These are phyloP conservation scores for Hypoxylon trugodes DNA, from an alignment of 495 filamentous ascomycete species.

Conservation along the genomic window DNA sequence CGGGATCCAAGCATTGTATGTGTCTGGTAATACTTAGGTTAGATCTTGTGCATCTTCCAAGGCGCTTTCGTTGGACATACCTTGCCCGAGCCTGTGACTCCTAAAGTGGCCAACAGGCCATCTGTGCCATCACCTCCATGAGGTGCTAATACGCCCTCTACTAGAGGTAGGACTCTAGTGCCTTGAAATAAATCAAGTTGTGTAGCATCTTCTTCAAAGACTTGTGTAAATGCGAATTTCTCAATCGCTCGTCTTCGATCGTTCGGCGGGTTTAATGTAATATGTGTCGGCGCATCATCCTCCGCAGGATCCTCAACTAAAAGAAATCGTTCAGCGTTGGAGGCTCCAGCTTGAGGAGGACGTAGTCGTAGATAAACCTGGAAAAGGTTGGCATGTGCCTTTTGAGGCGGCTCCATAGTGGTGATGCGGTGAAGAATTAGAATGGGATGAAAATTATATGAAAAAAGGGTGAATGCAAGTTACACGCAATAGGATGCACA, in stretches of 20 bases:
- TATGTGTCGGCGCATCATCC: conserved; percentile 72
- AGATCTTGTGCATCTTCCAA: not conserved
- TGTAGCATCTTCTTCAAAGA: conserved; percentile 85
- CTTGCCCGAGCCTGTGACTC: conserved; percentile 96
- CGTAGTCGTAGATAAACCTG: conserved; percentile 92
- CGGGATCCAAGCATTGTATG: conserved; percentile 96
- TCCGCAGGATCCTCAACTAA: conserved; percentile 70
- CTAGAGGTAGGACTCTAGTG: conserved; percentile 74
- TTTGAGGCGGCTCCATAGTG: conserved; percentile 44
- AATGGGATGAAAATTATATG: conserved; percentile 14
- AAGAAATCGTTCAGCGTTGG: conserved; percentile 73
- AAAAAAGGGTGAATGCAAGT: conserved; percentile 6
- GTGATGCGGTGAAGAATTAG: conserved; percentile 7
- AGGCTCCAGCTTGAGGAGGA: conserved; percentile 64
- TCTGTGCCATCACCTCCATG: conserved; percentile 80
- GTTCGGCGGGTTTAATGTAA: conserved; percentile 85
- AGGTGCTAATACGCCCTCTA: conserved; percentile 78
- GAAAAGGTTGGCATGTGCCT: conserved; percentile 68
- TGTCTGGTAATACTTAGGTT: conserved; percentile 63
- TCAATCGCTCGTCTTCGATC: conserved; percentile 88
- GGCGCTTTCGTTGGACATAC: conserved; percentile 54
- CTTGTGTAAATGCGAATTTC: conserved; percentile 91
- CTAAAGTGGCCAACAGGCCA: conserved; percentile 89
- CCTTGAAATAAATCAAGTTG: conserved; percentile 91
- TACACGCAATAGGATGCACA: conserved; percentile 28